Percentiles rank a stretch among this genome's conserved stretches.
These are phyloP conservation scores for Bauhinia variegata DNA, from an alignment of 306 rosid genomes.

Conservation along the genomic window DNA sequence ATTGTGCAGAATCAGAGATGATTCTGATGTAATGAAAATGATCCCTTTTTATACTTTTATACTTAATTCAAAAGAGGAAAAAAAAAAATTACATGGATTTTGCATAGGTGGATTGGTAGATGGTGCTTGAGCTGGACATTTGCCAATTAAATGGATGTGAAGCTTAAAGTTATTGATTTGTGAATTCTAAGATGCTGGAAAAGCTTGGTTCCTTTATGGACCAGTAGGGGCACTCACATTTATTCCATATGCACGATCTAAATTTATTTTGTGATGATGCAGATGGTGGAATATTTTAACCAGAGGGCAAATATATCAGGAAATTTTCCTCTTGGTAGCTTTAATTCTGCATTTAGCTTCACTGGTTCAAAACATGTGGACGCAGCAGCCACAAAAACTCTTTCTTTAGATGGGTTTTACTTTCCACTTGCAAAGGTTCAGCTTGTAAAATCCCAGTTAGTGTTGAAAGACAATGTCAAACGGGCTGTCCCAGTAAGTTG, in stretches of 20 bases:
- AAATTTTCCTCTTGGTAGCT: conserved; percentile 77
- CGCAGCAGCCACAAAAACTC: conserved; percentile 66
- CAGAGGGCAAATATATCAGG: conserved; percentile 64
- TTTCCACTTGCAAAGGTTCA: conserved; percentile 78
- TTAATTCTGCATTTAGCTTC: conserved; percentile 86
- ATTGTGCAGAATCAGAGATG: conserved; percentile 1
- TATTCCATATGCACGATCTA: background rate
- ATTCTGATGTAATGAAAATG: conserved; percentile 13
- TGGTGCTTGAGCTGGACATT: too few relatives aligned
- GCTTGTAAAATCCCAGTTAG: conserved; percentile 53
- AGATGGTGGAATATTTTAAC: conserved; percentile 92
- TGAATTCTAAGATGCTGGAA: too few relatives aligned
- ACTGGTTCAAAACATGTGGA: conserved; percentile 79
- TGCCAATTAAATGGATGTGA: too few relatives aligned
- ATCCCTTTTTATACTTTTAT: background rate
- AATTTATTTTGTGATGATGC: conserved; percentile 37
- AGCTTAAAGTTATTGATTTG: too few relatives aligned
- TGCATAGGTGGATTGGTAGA: background rate
- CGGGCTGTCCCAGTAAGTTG: conserved; percentile 67
- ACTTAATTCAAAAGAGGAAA: conserved; percentile 3
- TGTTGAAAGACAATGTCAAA: conserved; percentile 66
- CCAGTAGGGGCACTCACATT: background rate
- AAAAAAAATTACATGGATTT: conserved; percentile 16
- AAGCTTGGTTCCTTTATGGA: too few relatives aligned
- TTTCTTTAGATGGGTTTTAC: conserved; percentile 75